These are phyloP conservation scores for Stentor coeruleus DNA, from an alignment of 73 alveolate species.

Conservation along the genomic window DNA sequence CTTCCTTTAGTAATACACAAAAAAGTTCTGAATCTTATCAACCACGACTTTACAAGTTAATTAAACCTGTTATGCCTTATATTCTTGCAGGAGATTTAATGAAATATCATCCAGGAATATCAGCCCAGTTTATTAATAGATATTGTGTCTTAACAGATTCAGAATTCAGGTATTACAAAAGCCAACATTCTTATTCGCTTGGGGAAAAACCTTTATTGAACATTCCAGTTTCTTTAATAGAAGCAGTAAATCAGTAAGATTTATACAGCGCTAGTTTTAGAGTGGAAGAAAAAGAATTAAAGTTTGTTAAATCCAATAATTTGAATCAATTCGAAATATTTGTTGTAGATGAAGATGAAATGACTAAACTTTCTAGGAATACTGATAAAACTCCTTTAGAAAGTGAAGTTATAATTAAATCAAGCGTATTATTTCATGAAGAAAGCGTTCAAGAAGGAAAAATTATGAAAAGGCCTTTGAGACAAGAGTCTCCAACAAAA, in stretches of 20 bases:
- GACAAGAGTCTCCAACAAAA: neutral
- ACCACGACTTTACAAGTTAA: neutral
- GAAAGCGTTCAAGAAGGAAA: neutral
- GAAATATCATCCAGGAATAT: constrained; percentile 20
- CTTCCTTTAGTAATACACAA: neutral
- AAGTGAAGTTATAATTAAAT: neutral
- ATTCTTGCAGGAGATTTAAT: constrained; percentile 3
- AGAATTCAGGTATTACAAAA: constrained; percentile 7
- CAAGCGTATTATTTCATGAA: neutral
- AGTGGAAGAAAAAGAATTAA: neutral
- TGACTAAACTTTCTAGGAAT: neutral
- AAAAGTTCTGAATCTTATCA: neutral
- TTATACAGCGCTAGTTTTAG: neutral
- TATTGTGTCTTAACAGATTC: neutral
- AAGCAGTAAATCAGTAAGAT: constrained; percentile 1
- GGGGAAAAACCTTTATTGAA: neutral
- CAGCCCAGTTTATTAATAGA: neutral
- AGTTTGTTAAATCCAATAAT: neutral
- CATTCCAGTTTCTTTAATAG: neutral
- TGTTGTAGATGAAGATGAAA: constrained; percentile 8
- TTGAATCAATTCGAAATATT: neutral
- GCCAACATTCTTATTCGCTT: neutral
- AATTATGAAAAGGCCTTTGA: constrained; percentile 8
- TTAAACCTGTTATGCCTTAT: neutral
- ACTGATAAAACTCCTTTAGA: neutral